phyloP scores from a whole-genome alignment of 257 asterid species.

The Solanum rostratum region DNA sequence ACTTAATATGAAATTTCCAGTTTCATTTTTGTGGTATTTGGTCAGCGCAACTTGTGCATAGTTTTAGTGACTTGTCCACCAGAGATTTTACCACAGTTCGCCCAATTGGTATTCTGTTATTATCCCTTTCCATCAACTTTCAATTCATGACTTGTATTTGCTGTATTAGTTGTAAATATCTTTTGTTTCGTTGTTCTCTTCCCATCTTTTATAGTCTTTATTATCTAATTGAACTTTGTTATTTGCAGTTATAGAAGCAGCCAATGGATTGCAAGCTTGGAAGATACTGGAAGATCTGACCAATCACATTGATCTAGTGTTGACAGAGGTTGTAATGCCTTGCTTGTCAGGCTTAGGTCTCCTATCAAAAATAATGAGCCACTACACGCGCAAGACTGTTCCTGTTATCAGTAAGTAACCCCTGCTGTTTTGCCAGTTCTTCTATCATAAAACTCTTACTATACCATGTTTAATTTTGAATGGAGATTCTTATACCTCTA shows the following conservation, averaged over 20 bases:
- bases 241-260: slow-evolving; percentile 60
- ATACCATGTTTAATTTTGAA: not conserved
- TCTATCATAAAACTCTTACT: not conserved
- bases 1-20: not conserved
- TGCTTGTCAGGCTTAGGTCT: slow-evolving; percentile 68
- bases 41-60: not conserved
- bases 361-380: slow-evolving; percentile 75
- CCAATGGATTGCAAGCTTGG: slow-evolving; percentile 89
- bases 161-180: not conserved
- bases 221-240: not conserved
- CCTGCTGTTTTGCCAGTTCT: not conserved
- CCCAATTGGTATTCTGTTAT: not conserved
- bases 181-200: not conserved
- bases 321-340: slow-evolving; percentile 81
- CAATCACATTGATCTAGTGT: slow-evolving; percentile 64
- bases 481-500: not conserved
- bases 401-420: slow-evolving; percentile 81
- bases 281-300: slow-evolving; percentile 61
- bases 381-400: slow-evolving; percentile 59
- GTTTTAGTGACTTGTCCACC: not conserved
- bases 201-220: not conserved
- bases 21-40: not conserved
- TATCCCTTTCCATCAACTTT: not conserved
- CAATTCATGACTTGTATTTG: not conserved
- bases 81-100: not conserved